Evolutionary conservation across 2,329 filamentous ascomycete species (phyloP), one percentile per base, ranked within the genome.

Genomic region (Eutypa lata): DNA sequence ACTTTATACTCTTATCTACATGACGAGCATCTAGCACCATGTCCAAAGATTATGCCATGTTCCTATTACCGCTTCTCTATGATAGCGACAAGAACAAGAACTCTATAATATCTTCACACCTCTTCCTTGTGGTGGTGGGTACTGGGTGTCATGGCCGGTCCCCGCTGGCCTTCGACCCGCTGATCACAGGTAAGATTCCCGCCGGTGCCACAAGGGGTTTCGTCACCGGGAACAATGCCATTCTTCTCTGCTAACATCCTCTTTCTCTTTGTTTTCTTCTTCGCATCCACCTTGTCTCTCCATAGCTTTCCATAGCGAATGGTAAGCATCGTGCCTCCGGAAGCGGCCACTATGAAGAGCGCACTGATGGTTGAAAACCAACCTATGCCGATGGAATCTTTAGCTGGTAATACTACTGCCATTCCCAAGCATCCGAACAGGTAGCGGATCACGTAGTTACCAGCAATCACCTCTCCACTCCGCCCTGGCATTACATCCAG

Each of bases 381-480:
- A 0, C 90, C 90, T 0, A 93, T 85, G 3, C 90, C 90, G 51
- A 94, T 87, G 28, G 70, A 73, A 54, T 91, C 75, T n/a, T 91
- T 79, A 1, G 86, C 87, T 0, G 90, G 90, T 52, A 94, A 74
- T 51, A 89, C 89, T 2, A 84, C 81, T 0, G 87, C 89, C 2
- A 84, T 88, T 0, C 83, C 88, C 4, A 82, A 71, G 11, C 88
- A 89, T 1, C 85, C 89, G 59, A 91, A 88, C 6, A 91, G 65
- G 68, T 93, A 94, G 6, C 90, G 78, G 48, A 89, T 76, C 62
- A 91, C 84, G 68, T 92, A 94, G 68, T 93, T 94, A 0, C 88
- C 88, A 0, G 89, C 88, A 43, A 90, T 83, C 3, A 93, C 88
- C 64, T 94, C 89, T 3, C 86, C 82, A 43, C 83, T 83, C 28